Percentiles rank a stretch among this genome's conserved stretches.
These are phyloP conservation scores for Cardamine chenopodiifolia DNA, from an alignment of 345 rosid genomes.

Conservation along the genomic window DNA sequence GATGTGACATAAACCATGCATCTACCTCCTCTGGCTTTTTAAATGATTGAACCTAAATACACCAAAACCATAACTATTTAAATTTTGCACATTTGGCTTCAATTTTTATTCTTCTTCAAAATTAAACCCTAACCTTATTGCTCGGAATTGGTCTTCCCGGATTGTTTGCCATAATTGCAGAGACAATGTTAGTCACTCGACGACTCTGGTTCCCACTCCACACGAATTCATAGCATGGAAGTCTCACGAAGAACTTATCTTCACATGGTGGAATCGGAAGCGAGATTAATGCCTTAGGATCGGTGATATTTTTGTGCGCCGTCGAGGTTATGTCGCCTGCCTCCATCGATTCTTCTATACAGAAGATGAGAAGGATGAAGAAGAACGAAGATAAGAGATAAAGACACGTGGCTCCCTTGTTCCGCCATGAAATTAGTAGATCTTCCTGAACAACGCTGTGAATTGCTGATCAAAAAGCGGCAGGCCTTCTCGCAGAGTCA, in stretches of 20 bases:
- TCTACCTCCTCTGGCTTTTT: constrained; percentile 65
- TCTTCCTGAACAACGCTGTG: constrained; percentile 65
- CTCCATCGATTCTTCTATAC: constrained; percentile 54
- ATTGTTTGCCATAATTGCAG: constrained; percentile 65
- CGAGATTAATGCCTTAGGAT: constrained; percentile 52
- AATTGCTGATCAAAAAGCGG: constrained; percentile 63
- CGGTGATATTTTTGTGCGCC: constrained; percentile 36
- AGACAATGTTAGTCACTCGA: constrained; percentile 44
- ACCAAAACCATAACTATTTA: not conserved
- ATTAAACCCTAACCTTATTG: constrained; percentile 49
- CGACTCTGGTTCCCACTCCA: constrained; percentile 86
- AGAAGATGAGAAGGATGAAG: constrained; percentile 78
- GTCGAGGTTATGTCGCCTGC: constrained; percentile 45
- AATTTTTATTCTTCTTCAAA: not conserved
- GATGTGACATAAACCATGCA: constrained; percentile 64
- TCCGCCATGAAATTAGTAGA: constrained; percentile 76
- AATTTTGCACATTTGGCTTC: not conserved
- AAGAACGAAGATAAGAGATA: constrained; percentile 86
- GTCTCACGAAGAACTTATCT: constrained; percentile 59
- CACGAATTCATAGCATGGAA: constrained; percentile 76
- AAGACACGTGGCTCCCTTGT: constrained; percentile 70
- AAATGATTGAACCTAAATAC: constrained; percentile 71
- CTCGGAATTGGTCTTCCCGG: constrained; percentile 68
- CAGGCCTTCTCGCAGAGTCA: constrained; percentile 51
- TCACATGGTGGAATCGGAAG: constrained; percentile 82